Evolutionary conservation across 345 rosid genomes (phyloP), one percentile per base, ranked within the genome.

Genomic region (Melastoma malabathricum): DNA sequence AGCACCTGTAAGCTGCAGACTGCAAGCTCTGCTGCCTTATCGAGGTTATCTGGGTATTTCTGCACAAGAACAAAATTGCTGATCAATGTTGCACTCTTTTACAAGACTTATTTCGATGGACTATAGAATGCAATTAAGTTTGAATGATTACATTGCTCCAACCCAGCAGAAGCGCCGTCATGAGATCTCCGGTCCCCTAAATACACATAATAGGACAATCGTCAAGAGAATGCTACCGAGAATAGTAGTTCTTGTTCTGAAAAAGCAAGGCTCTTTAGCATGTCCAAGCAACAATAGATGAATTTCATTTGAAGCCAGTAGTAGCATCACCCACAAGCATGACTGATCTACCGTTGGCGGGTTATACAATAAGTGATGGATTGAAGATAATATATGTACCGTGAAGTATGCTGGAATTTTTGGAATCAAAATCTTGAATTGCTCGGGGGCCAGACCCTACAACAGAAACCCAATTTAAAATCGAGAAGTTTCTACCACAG

Each of bases 151-250:
- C 98, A 66, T 92, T 92, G 70, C 97, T 92, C 98, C 98, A 87
- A 63, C 98, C 98, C 49, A 92, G 98, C 39, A 92, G 75, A 55
- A 92, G 94, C 60, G 98, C 94, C 29, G 98, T 92, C 84, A 73
- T 84, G 55, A 87, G 79, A 81, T 92, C 98, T 67, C 98, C 98
- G 1, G 95, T 87, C 61, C 98, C 98, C 97, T 92, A 58, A 72
- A 79, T 46, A 38, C 44, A 48, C 46, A 56, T 5, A 34, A 8
- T 12, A 34, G 12, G 12, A 6, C 41, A 34, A 34, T 12, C 12
- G 41, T 34, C 41, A 15, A 51, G 54, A 51, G 44, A 31, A 29
- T 51, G 44, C 54, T 34, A 34, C 10, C 12, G 12, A 34, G 41
- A 34, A 34, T 7, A 34, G 41, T 34, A 34, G 12, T 34, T 34